These are phyloP conservation scores for Phytophthora citrophthora DNA, from an alignment of 352 stramenopile genomes.

Conservation along the genomic window DNA sequence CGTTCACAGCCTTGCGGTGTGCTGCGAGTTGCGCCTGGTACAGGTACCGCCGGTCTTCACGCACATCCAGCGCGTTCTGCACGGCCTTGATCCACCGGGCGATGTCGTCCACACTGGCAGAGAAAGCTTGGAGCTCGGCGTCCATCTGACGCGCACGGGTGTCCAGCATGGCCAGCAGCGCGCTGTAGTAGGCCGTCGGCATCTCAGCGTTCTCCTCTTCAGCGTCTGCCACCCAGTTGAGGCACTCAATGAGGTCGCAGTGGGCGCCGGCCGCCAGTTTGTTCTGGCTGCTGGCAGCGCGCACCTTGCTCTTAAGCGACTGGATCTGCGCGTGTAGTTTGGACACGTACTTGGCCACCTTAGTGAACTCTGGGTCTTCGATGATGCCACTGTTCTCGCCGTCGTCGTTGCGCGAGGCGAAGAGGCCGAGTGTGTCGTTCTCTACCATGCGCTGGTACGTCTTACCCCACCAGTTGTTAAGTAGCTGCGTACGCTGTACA, in stretches of 20 bases:
- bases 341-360: constrained; percentile 67
- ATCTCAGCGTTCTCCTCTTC: constrained; percentile 73
- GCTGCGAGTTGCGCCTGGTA: constrained; percentile 82
- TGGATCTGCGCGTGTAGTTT: constrained; percentile 70
- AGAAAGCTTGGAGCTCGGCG: constrained; percentile 70
- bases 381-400: constrained; percentile 53
- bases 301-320: constrained; percentile 66
- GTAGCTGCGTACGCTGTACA: constrained; percentile 68
- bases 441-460: constrained; percentile 83
- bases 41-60: constrained; percentile 77
- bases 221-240: constrained; percentile 68
- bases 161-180: constrained; percentile 70
- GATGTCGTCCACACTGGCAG: constrained; percentile 69
- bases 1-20: constrained; percentile 34
- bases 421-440: constrained; percentile 74
- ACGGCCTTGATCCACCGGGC: constrained; percentile 80
- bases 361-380: constrained; percentile 76
- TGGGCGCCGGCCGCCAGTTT: constrained; percentile 76
- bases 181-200: constrained; percentile 67
- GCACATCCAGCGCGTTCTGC: constrained; percentile 69
- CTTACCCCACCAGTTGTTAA: constrained; percentile 87
- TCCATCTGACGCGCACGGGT: constrained; percentile 80
- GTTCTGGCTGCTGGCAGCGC: constrained; percentile 70
- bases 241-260: constrained; percentile 84
- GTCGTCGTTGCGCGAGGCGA: constrained; percentile 53